A percentile compares a stretch with the other conserved stretches of the same genome.
phyloP scores from a whole-genome alignment of 2,329 filamentous ascomycete species.

The Sporothrix mexicana region DNA sequence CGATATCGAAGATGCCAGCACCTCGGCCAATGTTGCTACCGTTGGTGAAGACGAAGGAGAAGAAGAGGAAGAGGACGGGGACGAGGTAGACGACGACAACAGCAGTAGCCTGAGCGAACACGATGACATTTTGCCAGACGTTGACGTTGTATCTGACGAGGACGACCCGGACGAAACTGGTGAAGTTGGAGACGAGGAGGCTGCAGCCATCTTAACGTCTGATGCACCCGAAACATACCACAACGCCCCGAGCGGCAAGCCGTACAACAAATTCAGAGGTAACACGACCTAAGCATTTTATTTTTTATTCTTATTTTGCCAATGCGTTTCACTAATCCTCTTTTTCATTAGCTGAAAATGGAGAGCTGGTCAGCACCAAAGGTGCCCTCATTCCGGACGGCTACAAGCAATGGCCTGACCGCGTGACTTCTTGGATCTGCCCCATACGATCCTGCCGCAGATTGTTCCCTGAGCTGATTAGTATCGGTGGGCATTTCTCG shows the following conservation, averaged over 20 bases:
- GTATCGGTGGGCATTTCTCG: conserved; percentile 33
- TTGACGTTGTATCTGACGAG: too few relatives aligned
- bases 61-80: background rate
- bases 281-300: background rate
- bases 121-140: too few relatives aligned
- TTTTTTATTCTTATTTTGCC: background rate
- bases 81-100: background rate
- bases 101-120: too few relatives aligned
- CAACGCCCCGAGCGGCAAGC: conserved; percentile 15
- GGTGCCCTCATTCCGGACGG: conserved; percentile 32
- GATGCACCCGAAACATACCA: background rate
- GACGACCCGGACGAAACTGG: background rate
- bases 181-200: background rate
- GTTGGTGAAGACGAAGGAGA: background rate
- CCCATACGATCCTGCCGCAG: conserved; percentile 34
- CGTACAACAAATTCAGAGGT: conserved; percentile 27
- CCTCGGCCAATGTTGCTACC: too few relatives aligned
- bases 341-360: conserved; percentile 10
- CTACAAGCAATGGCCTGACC: conserved; percentile 19
- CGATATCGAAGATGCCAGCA: background rate
- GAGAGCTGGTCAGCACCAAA: background rate
- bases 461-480: conserved; percentile 21
- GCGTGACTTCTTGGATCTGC: conserved; percentile 32
- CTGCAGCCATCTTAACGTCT: background rate
- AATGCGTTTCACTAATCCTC: too few relatives aligned